Evolutionary conservation across 148 eudicot species (phyloP), one percentile per base, ranked within the genome.

Genomic region (Silene conica): DNA sequence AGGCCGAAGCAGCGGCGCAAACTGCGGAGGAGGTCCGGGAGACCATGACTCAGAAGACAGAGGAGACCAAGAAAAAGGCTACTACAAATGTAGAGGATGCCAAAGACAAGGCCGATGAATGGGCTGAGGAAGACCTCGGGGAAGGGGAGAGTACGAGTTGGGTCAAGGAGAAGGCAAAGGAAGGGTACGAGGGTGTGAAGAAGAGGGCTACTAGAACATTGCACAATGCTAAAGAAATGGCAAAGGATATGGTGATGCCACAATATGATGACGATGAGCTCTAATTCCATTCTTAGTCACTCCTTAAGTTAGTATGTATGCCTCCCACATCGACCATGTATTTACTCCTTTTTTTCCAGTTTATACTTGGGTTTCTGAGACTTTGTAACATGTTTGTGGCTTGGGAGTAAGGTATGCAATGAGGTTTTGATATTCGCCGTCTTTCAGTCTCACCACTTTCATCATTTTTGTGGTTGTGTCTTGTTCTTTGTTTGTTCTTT

Each of bases 101-200:
- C 5, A 34, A 34, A 34, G 41, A 34, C 7, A 75, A 41, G 68
- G 79, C 75, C 0, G 6, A 57, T 8, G 43, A 73, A 21, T 57
- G 57, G 65, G 56, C 11, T 15, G 67, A 21, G 46, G 25, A 41
- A 23, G 78, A 21, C 13, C 25, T 25, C 18, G 78, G 41, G 18
- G 56, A 70, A 0, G 71, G 46, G 22, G 78, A 74, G 31, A 52
- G 12, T 0, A 34, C 72, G 41, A 69, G 67, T 55, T 74, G 78
- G 78, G 67, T 71, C 14, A 79, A 74, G 71, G 72, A 56, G 71
- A 75, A 74, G 68, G 78, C 79, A 1, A 71, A 65, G 19, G 74
- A 74, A 54, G 82, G 82, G 48, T 79, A 50, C 4, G 82, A 74
- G 52, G 78, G 71, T 1, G 78, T 50, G 0, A 74, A 79, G 75